phyloP scores from a whole-genome alignment of 169 alveolate species.

The Perkinsus olseni region DNA sequence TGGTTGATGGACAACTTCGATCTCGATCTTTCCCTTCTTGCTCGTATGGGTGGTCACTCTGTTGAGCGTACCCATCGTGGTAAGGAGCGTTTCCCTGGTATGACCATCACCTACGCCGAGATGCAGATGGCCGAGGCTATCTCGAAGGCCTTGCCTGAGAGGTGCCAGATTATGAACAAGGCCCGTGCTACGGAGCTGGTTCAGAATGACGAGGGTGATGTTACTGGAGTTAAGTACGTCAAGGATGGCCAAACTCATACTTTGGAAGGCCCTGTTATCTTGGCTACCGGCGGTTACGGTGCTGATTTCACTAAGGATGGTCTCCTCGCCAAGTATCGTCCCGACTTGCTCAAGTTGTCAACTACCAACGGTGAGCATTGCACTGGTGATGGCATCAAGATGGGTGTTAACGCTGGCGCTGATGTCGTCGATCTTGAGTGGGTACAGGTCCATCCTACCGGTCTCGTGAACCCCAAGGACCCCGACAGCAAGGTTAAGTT shows the following conservation, averaged over 20 bases:
- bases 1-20: constrained; percentile 28
- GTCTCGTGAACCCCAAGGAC: constrained; percentile 32
- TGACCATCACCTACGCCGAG: constrained; percentile 7
- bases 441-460: constrained; percentile 39
- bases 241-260: constrained; percentile 6
- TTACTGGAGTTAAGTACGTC: too few species aligned
- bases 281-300: constrained; percentile 43
- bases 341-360: too few species aligned
- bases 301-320: constrained; percentile 30
- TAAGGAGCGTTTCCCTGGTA: not conserved
- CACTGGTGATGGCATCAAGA: constrained; percentile 40
- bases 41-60: constrained; percentile 11
- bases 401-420: constrained; percentile 40
- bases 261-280: constrained; percentile 28
- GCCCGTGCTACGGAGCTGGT: too few species aligned
- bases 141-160: not conserved
- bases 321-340: too few species aligned
- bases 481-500: constrained; percentile 25
- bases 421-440: constrained; percentile 31
- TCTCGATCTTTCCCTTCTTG: not conserved
- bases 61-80: not conserved
- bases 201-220: not conserved
- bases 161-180: constrained; percentile 9
- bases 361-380: constrained; percentile 25
- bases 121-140: constrained; percentile 15